These are phyloP conservation scores for Phascolomyces articulosus DNA, from an alignment of 371 early-diverging fungal genomes.

Conservation along the genomic window DNA sequence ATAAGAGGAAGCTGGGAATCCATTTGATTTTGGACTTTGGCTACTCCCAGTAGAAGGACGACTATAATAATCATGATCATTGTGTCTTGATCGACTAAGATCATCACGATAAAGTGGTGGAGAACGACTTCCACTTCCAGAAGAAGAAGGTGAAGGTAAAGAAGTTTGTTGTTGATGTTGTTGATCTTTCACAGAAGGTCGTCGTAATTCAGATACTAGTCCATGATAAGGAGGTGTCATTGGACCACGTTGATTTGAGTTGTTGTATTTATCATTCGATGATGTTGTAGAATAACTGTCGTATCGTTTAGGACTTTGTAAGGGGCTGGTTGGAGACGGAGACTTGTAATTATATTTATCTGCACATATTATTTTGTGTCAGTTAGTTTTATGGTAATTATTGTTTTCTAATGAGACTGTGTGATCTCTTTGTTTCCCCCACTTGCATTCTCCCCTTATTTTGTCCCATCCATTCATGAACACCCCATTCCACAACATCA, in stretches of 20 bases:
- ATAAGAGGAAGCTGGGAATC: constrained; percentile 9
- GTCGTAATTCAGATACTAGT: constrained; percentile 23
- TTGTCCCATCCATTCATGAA: too few relatives aligned
- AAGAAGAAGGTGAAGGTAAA: not conserved
- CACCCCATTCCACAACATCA: too few relatives aligned
- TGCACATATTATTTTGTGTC: not conserved
- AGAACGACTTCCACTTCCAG: not conserved
- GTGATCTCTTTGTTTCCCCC: not conserved
- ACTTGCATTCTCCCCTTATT: too few relatives aligned
- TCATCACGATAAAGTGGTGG: constrained; percentile 15
- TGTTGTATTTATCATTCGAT: constrained; percentile 3
- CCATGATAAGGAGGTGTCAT: constrained; percentile 40
- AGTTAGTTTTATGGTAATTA: too few relatives aligned
- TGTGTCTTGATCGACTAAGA: constrained; percentile 1
- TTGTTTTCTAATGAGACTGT: not conserved
- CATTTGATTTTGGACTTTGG: constrained; percentile 13
- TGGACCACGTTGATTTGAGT: constrained; percentile 11
- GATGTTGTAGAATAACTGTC: not conserved
- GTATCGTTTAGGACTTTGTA: constrained; percentile 25
- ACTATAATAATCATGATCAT: constrained; percentile 5
- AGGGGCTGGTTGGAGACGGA: constrained; percentile 18
- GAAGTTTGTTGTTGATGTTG: constrained; percentile 6
- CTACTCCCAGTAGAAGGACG: not conserved
- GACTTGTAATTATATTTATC: constrained; percentile 15
- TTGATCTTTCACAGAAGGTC: constrained; percentile 13